These are phyloP conservation scores for Acanthamoeba culbertsoni DNA, from an alignment of 208 protist genomes.

Conservation along the genomic window DNA sequence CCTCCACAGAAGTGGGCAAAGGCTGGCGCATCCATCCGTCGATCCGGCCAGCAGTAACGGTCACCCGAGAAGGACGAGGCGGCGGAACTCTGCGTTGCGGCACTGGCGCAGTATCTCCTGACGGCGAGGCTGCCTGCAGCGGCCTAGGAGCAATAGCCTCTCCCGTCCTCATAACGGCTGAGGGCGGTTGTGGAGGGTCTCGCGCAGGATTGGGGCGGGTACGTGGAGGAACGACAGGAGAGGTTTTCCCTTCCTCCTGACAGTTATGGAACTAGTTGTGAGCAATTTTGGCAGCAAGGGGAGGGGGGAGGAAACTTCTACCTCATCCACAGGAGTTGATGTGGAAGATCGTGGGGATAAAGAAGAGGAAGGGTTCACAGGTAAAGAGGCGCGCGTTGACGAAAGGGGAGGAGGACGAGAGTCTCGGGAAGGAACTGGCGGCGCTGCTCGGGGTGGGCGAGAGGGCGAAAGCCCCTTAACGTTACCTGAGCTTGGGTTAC, in stretches of 20 bases:
- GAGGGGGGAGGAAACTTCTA: too few relatives aligned
- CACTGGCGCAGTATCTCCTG: not conserved
- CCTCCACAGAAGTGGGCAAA: not conserved
- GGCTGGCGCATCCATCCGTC: not conserved
- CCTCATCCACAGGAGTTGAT: not conserved
- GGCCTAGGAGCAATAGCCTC: too few relatives aligned
- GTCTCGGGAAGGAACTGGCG: not conserved
- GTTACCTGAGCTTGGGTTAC: too few relatives aligned
- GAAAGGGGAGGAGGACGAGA: not conserved
- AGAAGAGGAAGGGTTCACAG: not conserved
- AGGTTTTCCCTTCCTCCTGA: too few relatives aligned
- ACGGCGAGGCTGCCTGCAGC: too few relatives aligned
- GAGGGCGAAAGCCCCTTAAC: too few relatives aligned
- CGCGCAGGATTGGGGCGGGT: too few relatives aligned
- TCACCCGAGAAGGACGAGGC: not conserved
- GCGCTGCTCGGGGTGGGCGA: not conserved
- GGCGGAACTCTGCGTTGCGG: not conserved
- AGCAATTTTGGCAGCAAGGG: too few relatives aligned
- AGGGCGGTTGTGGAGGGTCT: too few relatives aligned
- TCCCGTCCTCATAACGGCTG: too few relatives aligned
- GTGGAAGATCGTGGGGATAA: not conserved
- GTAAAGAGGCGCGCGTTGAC: not conserved
- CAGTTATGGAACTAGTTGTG: too few relatives aligned
- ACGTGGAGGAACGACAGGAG: too few relatives aligned
- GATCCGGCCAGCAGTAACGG: not conserved